Percentiles rank a stretch among this genome's conserved stretches.
phyloP scores from a whole-genome alignment of 2,329 filamentous ascomycete species.

The Beauveria sp. region DNA sequence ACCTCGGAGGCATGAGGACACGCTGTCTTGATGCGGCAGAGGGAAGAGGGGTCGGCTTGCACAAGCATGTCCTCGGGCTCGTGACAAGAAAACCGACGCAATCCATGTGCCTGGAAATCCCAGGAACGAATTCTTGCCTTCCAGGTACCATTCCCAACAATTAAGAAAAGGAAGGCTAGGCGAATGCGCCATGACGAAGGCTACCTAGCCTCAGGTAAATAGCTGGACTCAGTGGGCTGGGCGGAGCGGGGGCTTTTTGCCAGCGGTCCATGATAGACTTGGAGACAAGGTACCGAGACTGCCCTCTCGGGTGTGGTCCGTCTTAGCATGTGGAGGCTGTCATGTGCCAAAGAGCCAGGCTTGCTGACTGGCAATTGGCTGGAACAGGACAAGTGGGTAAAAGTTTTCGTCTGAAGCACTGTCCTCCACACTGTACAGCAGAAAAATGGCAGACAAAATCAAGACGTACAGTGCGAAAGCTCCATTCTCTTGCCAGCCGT shows the following conservation, averaged over 20 bases:
- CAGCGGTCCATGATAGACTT: not conserved
- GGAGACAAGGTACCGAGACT: not conserved
- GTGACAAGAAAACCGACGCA: not conserved
- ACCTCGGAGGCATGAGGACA: not conserved
- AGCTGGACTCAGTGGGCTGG: not conserved
- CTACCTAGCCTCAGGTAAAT: no score
- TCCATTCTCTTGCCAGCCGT: no score
- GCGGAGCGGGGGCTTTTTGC: not conserved
- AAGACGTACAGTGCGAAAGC: not conserved
- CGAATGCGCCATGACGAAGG: not conserved
- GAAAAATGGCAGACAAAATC: no score
- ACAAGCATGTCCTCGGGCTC: not conserved
- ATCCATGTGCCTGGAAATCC: not conserved
- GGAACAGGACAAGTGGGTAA: not conserved
- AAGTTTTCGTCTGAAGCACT: not conserved
- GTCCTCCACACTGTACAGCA: not conserved
- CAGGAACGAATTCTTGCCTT: not conserved
- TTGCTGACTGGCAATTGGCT: not conserved
- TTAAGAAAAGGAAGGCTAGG: not conserved
- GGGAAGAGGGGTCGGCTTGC: not conserved
- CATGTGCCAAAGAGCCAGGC: not conserved
- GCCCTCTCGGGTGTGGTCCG: not conserved
- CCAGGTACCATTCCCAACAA: conserved; percentile 7
- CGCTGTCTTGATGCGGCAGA: not conserved
- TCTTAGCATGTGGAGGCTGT: not conserved